Percentiles rank a stretch among this genome's conserved stretches.
Evolutionary conservation across 441 rosid species (phyloP).

Genomic region (Raphanus hybrid): DNA sequence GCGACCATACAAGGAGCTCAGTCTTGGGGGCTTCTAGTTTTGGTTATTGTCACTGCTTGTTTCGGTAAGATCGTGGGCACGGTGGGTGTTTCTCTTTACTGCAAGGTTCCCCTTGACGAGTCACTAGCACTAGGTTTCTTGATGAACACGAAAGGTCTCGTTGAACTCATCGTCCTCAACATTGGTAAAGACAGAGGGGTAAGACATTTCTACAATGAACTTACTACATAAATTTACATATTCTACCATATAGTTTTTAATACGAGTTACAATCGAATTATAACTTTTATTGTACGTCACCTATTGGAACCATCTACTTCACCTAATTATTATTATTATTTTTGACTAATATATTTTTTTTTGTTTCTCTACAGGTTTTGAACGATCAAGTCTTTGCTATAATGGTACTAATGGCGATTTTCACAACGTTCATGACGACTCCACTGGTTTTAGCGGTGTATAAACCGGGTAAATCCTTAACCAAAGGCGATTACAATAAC

Average conservation of each 20-base stretch:
- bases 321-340: too few species aligned
- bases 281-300: too few species aligned
- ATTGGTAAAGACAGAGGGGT: constrained; percentile 68
- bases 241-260: not conserved
- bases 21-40: constrained; percentile 61
- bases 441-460: too few species aligned
- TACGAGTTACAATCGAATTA: too few species aligned
- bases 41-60: constrained; percentile 56
- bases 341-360: too few species aligned
- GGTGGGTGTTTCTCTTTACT: constrained; percentile 43
- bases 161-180: constrained; percentile 66
- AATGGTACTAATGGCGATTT: too few species aligned
- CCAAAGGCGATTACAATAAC: too few species aligned
- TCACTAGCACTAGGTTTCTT: constrained; percentile 60
- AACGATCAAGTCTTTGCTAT: too few species aligned
- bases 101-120: constrained; percentile 52
- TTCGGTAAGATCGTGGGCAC: constrained; percentile 63
- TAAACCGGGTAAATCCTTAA: too few species aligned
- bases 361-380: too few species aligned
- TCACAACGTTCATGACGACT: too few species aligned
- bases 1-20: constrained; percentile 50
- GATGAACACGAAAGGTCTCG: constrained; percentile 69
- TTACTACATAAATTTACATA: too few species aligned
- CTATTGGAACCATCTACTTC: not conserved
- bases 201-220: not conserved